phyloP scores from a whole-genome alignment of 371 early-diverging fungal genomes.

The Rhizopus sp. region DNA sequence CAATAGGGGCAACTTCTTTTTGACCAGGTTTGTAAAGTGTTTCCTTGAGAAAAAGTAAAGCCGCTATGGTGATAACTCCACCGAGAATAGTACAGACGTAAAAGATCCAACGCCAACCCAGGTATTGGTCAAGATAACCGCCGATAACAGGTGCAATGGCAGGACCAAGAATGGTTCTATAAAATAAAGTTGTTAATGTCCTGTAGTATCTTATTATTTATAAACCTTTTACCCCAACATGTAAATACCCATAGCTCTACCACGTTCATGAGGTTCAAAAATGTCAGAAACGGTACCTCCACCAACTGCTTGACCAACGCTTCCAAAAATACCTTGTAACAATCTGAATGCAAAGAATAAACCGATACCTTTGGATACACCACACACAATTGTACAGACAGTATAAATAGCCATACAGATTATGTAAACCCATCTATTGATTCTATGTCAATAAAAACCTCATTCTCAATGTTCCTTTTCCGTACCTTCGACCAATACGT shows the following conservation, averaged over 20 bases:
- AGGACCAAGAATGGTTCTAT: constrained; percentile 55
- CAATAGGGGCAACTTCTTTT: constrained; percentile 6
- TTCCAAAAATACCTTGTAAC: constrained; percentile 39
- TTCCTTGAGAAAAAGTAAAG: constrained; percentile 54
- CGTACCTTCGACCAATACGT: constrained; percentile 34
- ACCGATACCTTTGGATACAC: constrained; percentile 29
- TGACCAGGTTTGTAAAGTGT: constrained; percentile 41
- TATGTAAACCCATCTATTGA: constrained; percentile 34
- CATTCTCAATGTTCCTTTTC: constrained; percentile 15
- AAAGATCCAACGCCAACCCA: constrained; percentile 63
- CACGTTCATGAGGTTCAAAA: constrained; percentile 39
- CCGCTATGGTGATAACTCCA: constrained; percentile 39
- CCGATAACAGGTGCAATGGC: constrained; percentile 58
- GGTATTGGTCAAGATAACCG: constrained; percentile 52
- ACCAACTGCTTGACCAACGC: constrained; percentile 43
- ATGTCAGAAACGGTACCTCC: constrained; percentile 46
- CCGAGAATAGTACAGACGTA: constrained; percentile 55
- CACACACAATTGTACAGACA: constrained; percentile 38
- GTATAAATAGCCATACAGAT: constrained; percentile 26
- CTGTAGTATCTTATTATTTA: neutral
- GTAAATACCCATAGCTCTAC: constrained; percentile 43
- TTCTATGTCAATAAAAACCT: neutral
- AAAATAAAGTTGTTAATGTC: neutral
- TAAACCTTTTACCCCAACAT: constrained; percentile 29
- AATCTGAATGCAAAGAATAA: constrained; percentile 42